Conservation (phyloP, 2,329 filamentous ascomycete species). For the Raffaelea albimanens region DNA sequence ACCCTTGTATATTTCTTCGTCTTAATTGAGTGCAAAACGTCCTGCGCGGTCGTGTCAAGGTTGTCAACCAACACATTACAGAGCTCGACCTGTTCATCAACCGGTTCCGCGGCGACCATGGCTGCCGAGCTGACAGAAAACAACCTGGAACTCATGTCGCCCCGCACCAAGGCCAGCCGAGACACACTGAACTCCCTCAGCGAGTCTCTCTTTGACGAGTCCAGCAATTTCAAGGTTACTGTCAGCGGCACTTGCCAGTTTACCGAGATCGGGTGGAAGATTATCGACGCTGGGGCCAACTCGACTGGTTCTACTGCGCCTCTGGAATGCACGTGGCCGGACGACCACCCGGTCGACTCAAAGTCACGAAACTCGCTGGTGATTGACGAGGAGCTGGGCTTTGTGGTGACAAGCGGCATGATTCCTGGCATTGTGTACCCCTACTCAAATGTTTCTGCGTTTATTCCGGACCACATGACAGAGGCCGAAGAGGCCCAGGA, state of each 20-base stretch:
- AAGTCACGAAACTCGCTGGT: not conserved
- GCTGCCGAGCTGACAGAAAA: not conserved
- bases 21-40: no score
- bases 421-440: not conserved
- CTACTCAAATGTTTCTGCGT: not conserved
- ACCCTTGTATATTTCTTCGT: no score
- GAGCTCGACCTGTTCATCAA: slow-evolving; percentile 2
- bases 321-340: not conserved
- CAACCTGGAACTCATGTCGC: not conserved
- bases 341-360: not conserved
- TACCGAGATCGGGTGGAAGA: not conserved
- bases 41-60: not conserved
- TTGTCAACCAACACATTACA: not conserved
- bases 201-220: not conserved
- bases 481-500: not conserved
- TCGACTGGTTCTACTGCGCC: not conserved
- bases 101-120: slow-evolving; percentile 1
- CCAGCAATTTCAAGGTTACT: not conserved
- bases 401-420: not conserved
- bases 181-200: not conserved
- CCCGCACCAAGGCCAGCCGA: not conserved
- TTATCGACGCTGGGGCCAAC: not conserved
- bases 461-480: not conserved
- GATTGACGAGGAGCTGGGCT: not conserved
- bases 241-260: not conserved